Evolutionary conservation across 108 stramenopile genomes (phyloP), one percentile per base, ranked within the genome.

Genomic region (Parietichytrium sp.): DNA sequence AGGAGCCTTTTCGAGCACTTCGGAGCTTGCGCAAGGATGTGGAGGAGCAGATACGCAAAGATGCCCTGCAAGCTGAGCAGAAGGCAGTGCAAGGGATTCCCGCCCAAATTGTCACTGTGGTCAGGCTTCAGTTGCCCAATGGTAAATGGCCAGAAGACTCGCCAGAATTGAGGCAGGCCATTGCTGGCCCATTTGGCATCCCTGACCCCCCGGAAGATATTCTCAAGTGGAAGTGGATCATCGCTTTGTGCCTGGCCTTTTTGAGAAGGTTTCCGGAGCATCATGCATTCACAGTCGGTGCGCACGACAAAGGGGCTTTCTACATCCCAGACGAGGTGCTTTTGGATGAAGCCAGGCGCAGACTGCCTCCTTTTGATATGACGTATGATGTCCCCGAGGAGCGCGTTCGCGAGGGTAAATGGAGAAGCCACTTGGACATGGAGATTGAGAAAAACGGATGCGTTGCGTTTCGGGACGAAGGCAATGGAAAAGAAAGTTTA

Each of bases 161-260:
- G 10, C 15, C 33, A 0, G 38, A 42, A 2, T n/a, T 72, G 23
- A 25, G 45, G 20, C 38, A 72, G 20, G 45, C 45, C 10, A n/a
- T 72, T 0, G 61, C 38, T 20, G 45, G 61, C 42, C 38, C 38
- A 12, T 42, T 45, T 27, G 61, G 61, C 42, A 25, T 72, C 6
- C 61, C 61, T 0, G 20, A 27, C 20, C 61, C 61, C 45, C 61
- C 61, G 15, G 61, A 72, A 16, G 61, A 42, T 15, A 72, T 72
- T 42, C 2, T 3, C 13, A 8, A 6, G 10, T 72, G 61, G 61
- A 72, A 72, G 20, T 72, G 61, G 61, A 72, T 42, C 7, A 33
- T 72, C 6, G 61, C 61, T 0, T 42, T 72, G 1, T 72, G 61
- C 20, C 38, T 72, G 7, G 61, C 42, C 6, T 72, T 18, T 2